Base-by-base conservation (phyloP, 2,329 filamentous ascomycete species). In the Septoria linicola region DNA sequence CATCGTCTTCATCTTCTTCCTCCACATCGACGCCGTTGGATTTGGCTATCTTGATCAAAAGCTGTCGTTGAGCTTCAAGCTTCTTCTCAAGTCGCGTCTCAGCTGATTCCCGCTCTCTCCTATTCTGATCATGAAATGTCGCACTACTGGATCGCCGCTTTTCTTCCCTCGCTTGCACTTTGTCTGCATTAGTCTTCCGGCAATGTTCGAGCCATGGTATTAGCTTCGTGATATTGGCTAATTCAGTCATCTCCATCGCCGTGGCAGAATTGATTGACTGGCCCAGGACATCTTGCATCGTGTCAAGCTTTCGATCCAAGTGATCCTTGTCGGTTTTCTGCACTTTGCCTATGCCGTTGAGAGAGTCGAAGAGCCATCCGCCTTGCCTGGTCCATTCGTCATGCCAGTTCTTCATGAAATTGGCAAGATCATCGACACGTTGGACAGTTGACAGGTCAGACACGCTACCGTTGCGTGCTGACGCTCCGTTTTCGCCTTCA, bases 121-220 rank as follows among this genome's bases (percentile, higher is more conserved):
- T 62, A 25, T 59, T 61, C 52, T 66, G 62, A 51, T 72, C 68
- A 49, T 72, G 71, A 55, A 73, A 73, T 8, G 63, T 64, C 1
- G 70, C 70, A 27, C 66, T 70, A 16, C 66, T 66, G 1, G 66
- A 66, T n/a, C 70, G 65, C 70, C 70, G 73, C 36, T 63, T 70
- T 44, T 72, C 70, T 53, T 72, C 69, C 19, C 67, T 59, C 32
- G 65, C 59, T 47, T 71, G 63, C 47, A 68, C 64, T 20, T 65
- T 61, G 23, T 69, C 63, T 6, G 63, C 61, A 17, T 65, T 65
- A 3, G 68, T 60, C 31, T 68, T 64, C n/a, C 69, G 58, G 57
- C 69, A 71, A 16, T 70, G 63, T 40, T 73, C 70, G 3, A 71
- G 59, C 69, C 68, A 70, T 5, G 63, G 65, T 14, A 71, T 61